Base-by-base conservation (phyloP, 164 flowering plant species). In the Kalanchoe fedtschenkoi region DNA sequence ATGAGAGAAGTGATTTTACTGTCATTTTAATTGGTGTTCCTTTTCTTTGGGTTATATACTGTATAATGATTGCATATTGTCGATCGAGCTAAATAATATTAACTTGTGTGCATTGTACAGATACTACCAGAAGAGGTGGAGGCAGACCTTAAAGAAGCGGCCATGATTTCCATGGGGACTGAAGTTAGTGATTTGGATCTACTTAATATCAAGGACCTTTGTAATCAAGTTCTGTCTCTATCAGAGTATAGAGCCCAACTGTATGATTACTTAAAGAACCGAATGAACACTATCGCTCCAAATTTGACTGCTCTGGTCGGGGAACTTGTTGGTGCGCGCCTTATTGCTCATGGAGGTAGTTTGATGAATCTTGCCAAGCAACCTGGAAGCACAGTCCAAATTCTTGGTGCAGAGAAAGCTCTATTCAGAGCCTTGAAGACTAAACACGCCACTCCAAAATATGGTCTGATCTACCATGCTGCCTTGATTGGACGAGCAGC, bases 371-470 rank as follows among this genome's bases (percentile, higher is more conserved):
- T 91, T 32, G 88, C 97, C 21, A 91, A 91, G 75, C 95, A 91
- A 78, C 97, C 96, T 53, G 95, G 96, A 13, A 91, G 96, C 66
- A 91, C 96, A 9, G 81, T 91, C 55, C 96, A 91, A 75, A 88
- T 88, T 72, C 91, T 91, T 66, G 97, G 96, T 30, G 97, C 97
- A 35, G 97, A 91, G 64, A 91, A 91, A 80, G 97, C 97, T 28
- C 88, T 91, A 24, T 91, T 91, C 65, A 83, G 98, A 72, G 98
- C 98, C 58, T 68, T 92, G 63, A 92, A 92, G 75, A 84, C 98
- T 41, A 89, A 88, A 71, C 96, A 89, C 63, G 80, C 96, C 11
- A 92, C 97, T n/a, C 98, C 98, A 7, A 92, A 92, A 35, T 92
- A 92, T 69, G 98, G 98, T 32, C 90, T 92, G 41, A 83, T 92